A percentile compares a stretch with the other conserved stretches of the same genome.
phyloP scores from a whole-genome alignment of 176 grass and related monocot genomes.

The Bolboschoenus planiculmis region DNA sequence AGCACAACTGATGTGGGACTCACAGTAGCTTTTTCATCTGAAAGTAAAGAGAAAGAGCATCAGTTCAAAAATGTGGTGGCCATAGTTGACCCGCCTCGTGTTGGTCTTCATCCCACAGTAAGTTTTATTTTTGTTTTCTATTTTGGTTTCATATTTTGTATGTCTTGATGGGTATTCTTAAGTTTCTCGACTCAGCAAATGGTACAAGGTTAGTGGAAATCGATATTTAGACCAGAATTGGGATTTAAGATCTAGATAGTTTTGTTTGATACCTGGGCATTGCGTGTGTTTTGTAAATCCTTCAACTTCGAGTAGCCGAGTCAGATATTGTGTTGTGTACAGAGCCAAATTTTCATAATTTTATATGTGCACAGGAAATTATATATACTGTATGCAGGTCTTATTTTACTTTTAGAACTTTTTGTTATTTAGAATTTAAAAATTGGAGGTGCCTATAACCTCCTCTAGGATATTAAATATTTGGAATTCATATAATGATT shows the following conservation, averaged over 20 bases:
- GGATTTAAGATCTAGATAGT: neutral
- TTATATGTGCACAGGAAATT: neutral
- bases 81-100: conserved; percentile 91
- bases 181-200: neutral
- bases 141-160: neutral
- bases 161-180: neutral
- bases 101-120: conserved; percentile 89
- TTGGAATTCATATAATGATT: neutral
- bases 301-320: too few species aligned
- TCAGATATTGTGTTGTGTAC: neutral
- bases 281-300: neutral
- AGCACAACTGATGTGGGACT: conserved; percentile 5
- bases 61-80: conserved; percentile 79
- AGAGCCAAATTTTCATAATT: too few species aligned
- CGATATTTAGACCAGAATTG: neutral
- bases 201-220: neutral
- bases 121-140: conserved; percentile 29
- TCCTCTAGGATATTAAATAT: neutral
- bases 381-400: neutral
- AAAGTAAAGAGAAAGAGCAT: conserved; percentile 26
- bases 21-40: conserved; percentile 19
- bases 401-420: neutral
- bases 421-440: neutral
- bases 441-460: neutral
- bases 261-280: neutral